These are phyloP conservation scores for Aureobasidium sp. DNA, from an alignment of 2,329 filamentous ascomycete species.

Conservation along the genomic window DNA sequence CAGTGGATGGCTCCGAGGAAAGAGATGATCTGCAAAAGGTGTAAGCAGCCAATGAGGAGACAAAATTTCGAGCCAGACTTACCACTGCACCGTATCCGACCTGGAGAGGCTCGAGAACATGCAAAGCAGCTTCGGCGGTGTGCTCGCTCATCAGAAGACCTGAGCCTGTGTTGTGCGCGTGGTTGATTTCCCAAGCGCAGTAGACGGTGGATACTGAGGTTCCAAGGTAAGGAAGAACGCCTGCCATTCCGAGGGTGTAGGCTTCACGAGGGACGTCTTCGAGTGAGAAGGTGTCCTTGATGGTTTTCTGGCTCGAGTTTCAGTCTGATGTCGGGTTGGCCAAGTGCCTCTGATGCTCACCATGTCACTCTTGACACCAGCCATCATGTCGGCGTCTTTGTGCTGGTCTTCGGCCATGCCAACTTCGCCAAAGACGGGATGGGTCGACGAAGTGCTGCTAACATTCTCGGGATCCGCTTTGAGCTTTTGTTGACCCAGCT, in stretches of 20 bases:
- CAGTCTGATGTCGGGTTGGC: slow-evolving; percentile 17
- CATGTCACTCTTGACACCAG: slow-evolving; percentile 35
- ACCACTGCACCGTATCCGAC: slow-evolving; percentile 83
- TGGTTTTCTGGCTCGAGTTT: slow-evolving; percentile 33
- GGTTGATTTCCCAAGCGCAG: slow-evolving; percentile 76
- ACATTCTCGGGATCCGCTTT: slow-evolving; percentile 54
- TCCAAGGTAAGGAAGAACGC: slow-evolving; percentile 59
- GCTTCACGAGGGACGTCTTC: slow-evolving; percentile 41
- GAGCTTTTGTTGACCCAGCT: slow-evolving; percentile 50
- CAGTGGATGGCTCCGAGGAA: slow-evolving; percentile 93
- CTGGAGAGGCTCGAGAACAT: slow-evolving; percentile 76
- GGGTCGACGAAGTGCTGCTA: slow-evolving; percentile 48
- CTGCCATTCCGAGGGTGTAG: slow-evolving; percentile 45
- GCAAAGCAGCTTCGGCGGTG: slow-evolving; percentile 63
- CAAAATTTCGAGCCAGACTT: slow-evolving; percentile 31
- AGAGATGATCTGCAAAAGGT: slow-evolving; percentile 62
- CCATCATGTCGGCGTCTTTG: slow-evolving; percentile 40
- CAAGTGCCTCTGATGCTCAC: slow-evolving; percentile 19
- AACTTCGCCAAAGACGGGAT: slow-evolving; percentile 36
- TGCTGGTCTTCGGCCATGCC: slow-evolving; percentile 27
- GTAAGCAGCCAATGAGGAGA: neutral
- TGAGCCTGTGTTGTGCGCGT: slow-evolving; percentile 53
- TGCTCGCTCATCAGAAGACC: slow-evolving; percentile 61
- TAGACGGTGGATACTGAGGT: slow-evolving; percentile 79
- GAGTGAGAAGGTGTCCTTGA: slow-evolving; percentile 44